Conservation (phyloP, 2,329 filamentous ascomycete species). For the Colletotrichum sp. region DNA sequence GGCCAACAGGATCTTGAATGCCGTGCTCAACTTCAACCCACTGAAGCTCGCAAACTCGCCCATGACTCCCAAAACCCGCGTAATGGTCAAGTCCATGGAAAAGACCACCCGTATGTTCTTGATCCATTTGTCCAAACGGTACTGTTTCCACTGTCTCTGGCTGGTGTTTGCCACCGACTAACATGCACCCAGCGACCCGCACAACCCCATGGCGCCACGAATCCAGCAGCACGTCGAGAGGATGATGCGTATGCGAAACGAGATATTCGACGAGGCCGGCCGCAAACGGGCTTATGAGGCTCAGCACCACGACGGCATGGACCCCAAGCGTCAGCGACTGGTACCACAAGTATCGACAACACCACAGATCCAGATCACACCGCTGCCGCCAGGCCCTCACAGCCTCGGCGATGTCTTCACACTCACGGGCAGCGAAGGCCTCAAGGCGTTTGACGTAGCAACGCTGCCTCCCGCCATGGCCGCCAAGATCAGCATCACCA, state of each 20-base stretch:
- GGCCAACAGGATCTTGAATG: conserved; percentile 83
- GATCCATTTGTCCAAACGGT: conserved; percentile 82
- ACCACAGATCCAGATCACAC: conserved; percentile 63
- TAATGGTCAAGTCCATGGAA: conserved; percentile 92
- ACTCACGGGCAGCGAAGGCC: conserved; percentile 74
- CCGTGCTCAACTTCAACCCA: conserved; percentile 90
- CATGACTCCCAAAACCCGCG: conserved; percentile 78
- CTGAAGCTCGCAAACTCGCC: conserved; percentile 78
- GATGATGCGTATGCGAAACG: conserved; percentile 76
- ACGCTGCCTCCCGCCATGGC: conserved; percentile 78
- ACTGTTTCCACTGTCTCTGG: conserved; percentile 29
- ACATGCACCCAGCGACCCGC: conserved; percentile 69
- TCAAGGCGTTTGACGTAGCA: conserved; percentile 83
- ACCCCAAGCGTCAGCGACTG: conserved; percentile 84
- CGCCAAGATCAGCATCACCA: conserved; percentile 79
- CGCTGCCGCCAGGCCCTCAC: conserved; percentile 76
- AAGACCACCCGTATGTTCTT: conserved; percentile 87
- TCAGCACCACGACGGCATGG: conserved; percentile 74
- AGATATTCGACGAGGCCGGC: conserved; percentile 78
- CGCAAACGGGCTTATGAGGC: conserved; percentile 78
- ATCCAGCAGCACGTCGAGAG: conserved; percentile 90
- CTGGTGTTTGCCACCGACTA: conserved; percentile 18
- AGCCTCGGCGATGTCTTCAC: conserved; percentile 87
- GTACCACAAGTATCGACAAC: conserved; percentile 26
- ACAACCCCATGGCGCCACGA: conserved; percentile 74